Conservation (phyloP, 768 basidiomycete species). For the Clitopilus hobsonii region DNA sequence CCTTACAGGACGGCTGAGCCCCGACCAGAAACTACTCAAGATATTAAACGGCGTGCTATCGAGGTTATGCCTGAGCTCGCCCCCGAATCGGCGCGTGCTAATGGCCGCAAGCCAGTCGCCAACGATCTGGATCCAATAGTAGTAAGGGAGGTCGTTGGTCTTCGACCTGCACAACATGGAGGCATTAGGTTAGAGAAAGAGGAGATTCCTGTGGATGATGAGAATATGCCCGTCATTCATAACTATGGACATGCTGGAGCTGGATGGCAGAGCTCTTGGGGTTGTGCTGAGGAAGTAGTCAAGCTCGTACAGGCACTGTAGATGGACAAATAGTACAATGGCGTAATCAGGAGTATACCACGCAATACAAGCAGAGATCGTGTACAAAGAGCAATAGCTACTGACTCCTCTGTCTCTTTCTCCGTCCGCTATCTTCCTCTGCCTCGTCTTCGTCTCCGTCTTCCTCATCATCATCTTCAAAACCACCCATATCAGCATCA, state of each 20-base stretch:
- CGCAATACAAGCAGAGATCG: not conserved
- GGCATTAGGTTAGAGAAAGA: conserved; percentile 10
- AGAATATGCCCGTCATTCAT: conserved; percentile 7
- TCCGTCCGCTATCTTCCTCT: not conserved
- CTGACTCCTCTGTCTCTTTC: not conserved
- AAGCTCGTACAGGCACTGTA: conserved; percentile 4
- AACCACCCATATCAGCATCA: conserved; percentile 16
- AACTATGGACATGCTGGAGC: conserved; percentile 11
- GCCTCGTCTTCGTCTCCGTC: conserved; percentile 8
- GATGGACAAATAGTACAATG: not conserved
- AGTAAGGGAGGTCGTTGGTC: conserved; percentile 8
- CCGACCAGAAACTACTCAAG: conserved; percentile 8
- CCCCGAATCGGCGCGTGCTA: not conserved
- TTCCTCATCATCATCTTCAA: conserved; percentile 12
- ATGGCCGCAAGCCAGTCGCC: conserved; percentile 5
- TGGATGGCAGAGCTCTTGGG: conserved; percentile 14
- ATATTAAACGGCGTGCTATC: conserved; percentile 11
- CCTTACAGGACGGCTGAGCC: conserved; percentile 6
- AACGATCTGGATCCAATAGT: conserved; percentile 10
- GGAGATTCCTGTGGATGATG: conserved; percentile 2
- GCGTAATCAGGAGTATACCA: not conserved
- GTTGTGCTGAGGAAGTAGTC: conserved; percentile 11
- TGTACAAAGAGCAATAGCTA: not conserved
- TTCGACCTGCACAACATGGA: conserved; percentile 10
- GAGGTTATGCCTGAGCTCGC: conserved; percentile 7